These are phyloP conservation scores for Nigrospora osmanthi DNA, from an alignment of 2,329 filamentous ascomycete genomes.

Conservation along the genomic window DNA sequence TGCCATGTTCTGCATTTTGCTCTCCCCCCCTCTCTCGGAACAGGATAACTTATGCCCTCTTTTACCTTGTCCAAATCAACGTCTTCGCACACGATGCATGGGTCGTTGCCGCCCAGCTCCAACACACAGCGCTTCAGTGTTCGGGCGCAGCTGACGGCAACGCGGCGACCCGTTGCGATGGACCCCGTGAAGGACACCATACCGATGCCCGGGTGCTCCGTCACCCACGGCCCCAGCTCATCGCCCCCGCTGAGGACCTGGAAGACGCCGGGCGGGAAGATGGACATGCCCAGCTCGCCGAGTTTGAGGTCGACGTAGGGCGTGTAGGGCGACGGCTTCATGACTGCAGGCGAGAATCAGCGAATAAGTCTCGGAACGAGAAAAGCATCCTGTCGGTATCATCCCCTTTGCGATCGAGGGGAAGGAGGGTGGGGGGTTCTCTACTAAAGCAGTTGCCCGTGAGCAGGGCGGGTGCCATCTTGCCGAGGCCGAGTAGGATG, in stretches of 20 bases:
- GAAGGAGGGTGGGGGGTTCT: conserved; percentile 44
- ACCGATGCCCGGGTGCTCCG: conserved; percentile 48
- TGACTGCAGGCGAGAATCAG: not conserved
- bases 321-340: conserved; percentile 6
- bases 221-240: conserved; percentile 50
- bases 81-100: conserved; percentile 41
- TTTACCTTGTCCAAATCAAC: conserved; percentile 25
- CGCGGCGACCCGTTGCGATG: conserved; percentile 45
- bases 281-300: conserved; percentile 46
- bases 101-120: conserved; percentile 48
- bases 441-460: conserved; percentile 43
- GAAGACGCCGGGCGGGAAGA: conserved; percentile 57
- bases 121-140: conserved; percentile 48
- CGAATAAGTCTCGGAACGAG: too few relatives aligned
- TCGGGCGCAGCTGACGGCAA: conserved; percentile 40
- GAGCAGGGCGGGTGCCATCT: conserved; percentile 48
- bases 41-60: too few relatives aligned
- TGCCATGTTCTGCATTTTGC: too few relatives aligned
- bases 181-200: conserved; percentile 56
- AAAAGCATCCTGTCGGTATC: too few relatives aligned
- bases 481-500: conserved; percentile 40
- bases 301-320: conserved; percentile 52
- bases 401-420: conserved; percentile 20
- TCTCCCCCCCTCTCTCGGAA: too few relatives aligned
- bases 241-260: conserved; percentile 55